Evolutionary conservation across 306 rosid genomes (phyloP), one percentile per base, ranked within the genome.

Genomic region (Urtica urens): DNA sequence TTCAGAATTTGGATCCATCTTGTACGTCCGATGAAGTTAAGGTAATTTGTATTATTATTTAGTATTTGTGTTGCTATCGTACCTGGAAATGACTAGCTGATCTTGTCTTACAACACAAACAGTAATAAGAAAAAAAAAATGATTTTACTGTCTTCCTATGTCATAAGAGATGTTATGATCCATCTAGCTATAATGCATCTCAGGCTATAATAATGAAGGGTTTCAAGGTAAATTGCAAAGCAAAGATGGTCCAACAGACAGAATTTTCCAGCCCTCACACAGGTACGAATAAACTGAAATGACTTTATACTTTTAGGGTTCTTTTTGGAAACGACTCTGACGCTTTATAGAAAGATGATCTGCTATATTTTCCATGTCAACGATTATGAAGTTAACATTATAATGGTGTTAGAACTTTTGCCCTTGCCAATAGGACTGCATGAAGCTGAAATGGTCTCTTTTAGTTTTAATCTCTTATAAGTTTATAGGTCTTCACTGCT

Each of bases 1-100:
- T 85, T 63, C 81, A 82, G 58, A 92, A 85, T 65, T 77, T 92
- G 76, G 87, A 82, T 67, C 94, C 96, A 16, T 59, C 74, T 58
- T 69, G 66, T 52, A 77, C 85, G 44, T 77, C 96, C 20, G 53
- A 64, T 8, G 87, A 85, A 49, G 93, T 92, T 43, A 81, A 85
- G 93, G 99, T 92, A 79, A 52, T 49, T n/a, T n/a, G n/a, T 47
- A 51, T 53, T 44, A 42, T 52, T 62, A 20, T 38, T 23, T 44
- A 21, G 49, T 46, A 13, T 25, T 27, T 1, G 23, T 17, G 11
- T 46, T 49, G 28, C 5, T 27, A 8, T 34, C 7, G 53, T 13
- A 26, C 23, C 17, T 41, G 21, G 23, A 31, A 28, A 4, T 28
- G 4, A 4, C 33, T 28, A 4, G 33, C 10, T 28, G 33, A 28